Percentiles rank a stretch among this genome's conserved stretches.
Evolutionary conservation across 2,329 filamentous ascomycete species (phyloP).

Genomic region (Ascochyta koolunga): DNA sequence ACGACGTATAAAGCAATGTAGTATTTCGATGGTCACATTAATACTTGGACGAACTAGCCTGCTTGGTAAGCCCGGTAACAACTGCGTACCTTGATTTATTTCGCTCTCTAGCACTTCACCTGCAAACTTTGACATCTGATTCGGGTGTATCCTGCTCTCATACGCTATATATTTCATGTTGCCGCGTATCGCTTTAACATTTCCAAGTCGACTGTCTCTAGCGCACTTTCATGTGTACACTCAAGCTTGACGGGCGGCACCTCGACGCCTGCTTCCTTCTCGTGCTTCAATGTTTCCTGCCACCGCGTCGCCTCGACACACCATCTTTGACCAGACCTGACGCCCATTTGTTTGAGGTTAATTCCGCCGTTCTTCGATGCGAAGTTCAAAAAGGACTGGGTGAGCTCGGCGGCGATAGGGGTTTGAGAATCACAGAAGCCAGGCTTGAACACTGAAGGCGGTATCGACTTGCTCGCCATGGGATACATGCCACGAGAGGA

Average conservation of each 20-base stretch:
- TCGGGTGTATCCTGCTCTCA: not conserved
- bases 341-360: slow-evolving; percentile 18
- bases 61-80: too few relatives aligned
- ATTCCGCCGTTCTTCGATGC: slow-evolving; percentile 15
- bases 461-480: slow-evolving; percentile 21
- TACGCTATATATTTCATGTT: not conserved
- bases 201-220: slow-evolving; percentile 15
- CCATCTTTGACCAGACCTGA: slow-evolving; percentile 20
- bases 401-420: slow-evolving; percentile 18
- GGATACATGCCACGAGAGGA: slow-evolving; percentile 20
- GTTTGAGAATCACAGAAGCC: slow-evolving; percentile 21
- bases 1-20: too few relatives aligned
- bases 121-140: not conserved
- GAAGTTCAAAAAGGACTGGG: slow-evolving; percentile 20
- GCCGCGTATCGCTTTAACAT: slow-evolving; percentile 17
- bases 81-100: too few relatives aligned
- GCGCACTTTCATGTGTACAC: slow-evolving; percentile 18
- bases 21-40: too few relatives aligned
- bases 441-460: slow-evolving; percentile 11
- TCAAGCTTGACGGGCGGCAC: slow-evolving; percentile 17
- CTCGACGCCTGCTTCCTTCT: slow-evolving; percentile 8
- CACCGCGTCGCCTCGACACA: slow-evolving; percentile 18
- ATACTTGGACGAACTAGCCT: not conserved
- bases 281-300: slow-evolving; percentile 14
- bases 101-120: not conserved